A percentile compares a stretch with the other conserved stretches of the same genome.
Evolutionary conservation across 768 basidiomycete genomes (phyloP).

Genomic region (Mycena rosella): DNA sequence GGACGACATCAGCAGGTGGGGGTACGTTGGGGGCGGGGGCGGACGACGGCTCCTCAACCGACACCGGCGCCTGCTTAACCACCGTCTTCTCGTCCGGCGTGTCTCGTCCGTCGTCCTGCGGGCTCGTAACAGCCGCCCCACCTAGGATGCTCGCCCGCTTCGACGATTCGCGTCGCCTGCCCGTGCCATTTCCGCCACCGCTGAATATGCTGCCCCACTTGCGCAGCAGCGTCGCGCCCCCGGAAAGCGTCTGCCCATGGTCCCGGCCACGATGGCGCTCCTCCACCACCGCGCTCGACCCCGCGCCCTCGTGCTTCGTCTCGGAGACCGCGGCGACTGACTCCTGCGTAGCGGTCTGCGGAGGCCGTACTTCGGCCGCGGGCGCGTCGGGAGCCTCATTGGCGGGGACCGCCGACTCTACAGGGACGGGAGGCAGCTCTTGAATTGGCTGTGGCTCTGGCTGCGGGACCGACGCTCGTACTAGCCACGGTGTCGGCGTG

Average conservation of each 20-base stretch:
- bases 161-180: conserved; percentile 16
- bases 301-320: conserved; percentile 63
- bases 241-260: conserved; percentile 52
- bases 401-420: conserved; percentile 44
- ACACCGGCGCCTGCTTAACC: conserved; percentile 19
- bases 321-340: conserved; percentile 56
- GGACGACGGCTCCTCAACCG: conserved; percentile 61
- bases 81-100: conserved; percentile 37
- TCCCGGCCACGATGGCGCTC: conserved; percentile 62
- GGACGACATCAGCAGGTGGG: conserved; percentile 56
- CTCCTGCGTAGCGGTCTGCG: conserved; percentile 71
- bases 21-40: conserved; percentile 93
- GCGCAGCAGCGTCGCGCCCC: conserved; percentile 80
- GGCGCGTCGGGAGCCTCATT: background rate
- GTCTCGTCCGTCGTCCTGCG: conserved; percentile 49
- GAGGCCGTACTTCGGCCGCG: background rate
- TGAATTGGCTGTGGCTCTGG: background rate
- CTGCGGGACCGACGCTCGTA: background rate
- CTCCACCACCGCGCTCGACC: conserved; percentile 40
- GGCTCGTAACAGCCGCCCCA: conserved; percentile 42
- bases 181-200: conserved; percentile 54
- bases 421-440: conserved; percentile 41
- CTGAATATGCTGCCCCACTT: conserved; percentile 81
- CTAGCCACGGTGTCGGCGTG: background rate
- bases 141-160: conserved; percentile 66